phyloP scores from a whole-genome alignment of 1,284 basidiomycete genomes.

The Stereum hirsutum region DNA sequence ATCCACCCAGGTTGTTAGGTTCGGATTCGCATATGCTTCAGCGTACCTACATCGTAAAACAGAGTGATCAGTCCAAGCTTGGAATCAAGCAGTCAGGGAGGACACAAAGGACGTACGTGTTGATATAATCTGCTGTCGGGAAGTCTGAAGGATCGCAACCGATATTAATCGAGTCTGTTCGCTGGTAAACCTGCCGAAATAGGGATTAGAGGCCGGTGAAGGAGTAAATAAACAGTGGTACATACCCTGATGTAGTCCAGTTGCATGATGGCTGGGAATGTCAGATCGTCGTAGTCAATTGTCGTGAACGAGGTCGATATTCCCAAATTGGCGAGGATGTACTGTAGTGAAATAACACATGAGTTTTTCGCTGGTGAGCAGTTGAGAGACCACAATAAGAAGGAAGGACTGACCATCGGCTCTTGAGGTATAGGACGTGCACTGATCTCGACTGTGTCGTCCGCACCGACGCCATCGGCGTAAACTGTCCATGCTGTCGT shows the following conservation, averaged over 20 bases:
- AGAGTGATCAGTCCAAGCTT: neutral
- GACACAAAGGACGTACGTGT: constrained; percentile 35
- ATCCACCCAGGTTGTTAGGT: constrained; percentile 28
- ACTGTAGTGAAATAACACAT: constrained; percentile 22
- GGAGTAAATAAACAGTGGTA: too few relatives aligned
- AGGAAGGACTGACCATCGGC: constrained; percentile 67
- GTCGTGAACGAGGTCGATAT: constrained; percentile 72
- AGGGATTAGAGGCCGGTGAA: too few relatives aligned
- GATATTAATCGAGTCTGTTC: constrained; percentile 54
- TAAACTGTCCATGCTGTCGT: constrained; percentile 71
- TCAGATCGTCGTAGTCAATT: constrained; percentile 56
- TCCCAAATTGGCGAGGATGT: constrained; percentile 76
- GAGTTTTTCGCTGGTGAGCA: neutral
- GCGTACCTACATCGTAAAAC: constrained; percentile 16
- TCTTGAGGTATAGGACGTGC: constrained; percentile 75
- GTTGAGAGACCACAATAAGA: neutral
- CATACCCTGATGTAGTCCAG: constrained; percentile 81
- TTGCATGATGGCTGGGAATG: constrained; percentile 63
- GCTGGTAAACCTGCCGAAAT: constrained; percentile 84
- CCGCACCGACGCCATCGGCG: constrained; percentile 60
- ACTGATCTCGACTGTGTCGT: constrained; percentile 56
- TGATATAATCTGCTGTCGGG: constrained; percentile 72
- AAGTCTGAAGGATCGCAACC: constrained; percentile 77
- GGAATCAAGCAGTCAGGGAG: neutral
- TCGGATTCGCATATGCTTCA: constrained; percentile 28